These are phyloP conservation scores for Scedosporium aurantiacum DNA, from an alignment of 2,329 filamentous ascomycete genomes.

Conservation along the genomic window DNA sequence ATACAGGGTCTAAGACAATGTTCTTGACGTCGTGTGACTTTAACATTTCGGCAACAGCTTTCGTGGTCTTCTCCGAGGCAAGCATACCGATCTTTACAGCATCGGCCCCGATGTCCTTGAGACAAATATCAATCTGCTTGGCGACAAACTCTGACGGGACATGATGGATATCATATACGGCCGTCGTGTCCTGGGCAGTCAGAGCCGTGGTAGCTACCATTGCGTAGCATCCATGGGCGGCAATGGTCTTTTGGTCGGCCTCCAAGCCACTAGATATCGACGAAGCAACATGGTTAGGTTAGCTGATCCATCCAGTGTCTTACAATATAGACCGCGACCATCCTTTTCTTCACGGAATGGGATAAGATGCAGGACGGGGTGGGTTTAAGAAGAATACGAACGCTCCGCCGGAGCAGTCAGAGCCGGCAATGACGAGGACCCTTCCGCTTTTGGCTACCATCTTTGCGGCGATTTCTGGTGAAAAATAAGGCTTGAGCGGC, in stretches of 20 bases:
- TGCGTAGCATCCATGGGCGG: conserved; percentile 85
- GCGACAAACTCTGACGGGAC: conserved; percentile 68
- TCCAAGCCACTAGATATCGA: conserved; percentile 62
- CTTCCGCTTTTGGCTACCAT: conserved; percentile 21
- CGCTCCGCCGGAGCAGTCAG: conserved; percentile 86
- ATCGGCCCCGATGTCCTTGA: conserved; percentile 77
- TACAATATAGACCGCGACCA: background rate
- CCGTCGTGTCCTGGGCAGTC: conserved; percentile 89
- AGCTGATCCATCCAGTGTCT: background rate
- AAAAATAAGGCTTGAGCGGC: background rate
- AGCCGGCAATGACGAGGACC: conserved; percentile 76
- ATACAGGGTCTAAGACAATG: conserved; percentile 28
- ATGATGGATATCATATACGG: conserved; percentile 70
- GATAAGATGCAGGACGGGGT: conserved; percentile 4
- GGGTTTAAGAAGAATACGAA: conserved; percentile 20
- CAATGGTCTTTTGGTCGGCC: conserved; percentile 89
- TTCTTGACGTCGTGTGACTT: conserved; percentile 10
- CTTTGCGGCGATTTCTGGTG: background rate
- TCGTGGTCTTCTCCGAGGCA: conserved; percentile 24
- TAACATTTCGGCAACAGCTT: conserved; percentile 22
- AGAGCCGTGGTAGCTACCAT: conserved; percentile 93
- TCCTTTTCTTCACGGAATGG: background rate
- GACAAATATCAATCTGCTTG: conserved; percentile 75
- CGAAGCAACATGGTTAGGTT: background rate
- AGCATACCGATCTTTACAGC: conserved; percentile 70